Evolutionary conservation across 192 early-diverging fungal genomes (phyloP).

Genomic region (Allomyces macrogynus): DNA sequence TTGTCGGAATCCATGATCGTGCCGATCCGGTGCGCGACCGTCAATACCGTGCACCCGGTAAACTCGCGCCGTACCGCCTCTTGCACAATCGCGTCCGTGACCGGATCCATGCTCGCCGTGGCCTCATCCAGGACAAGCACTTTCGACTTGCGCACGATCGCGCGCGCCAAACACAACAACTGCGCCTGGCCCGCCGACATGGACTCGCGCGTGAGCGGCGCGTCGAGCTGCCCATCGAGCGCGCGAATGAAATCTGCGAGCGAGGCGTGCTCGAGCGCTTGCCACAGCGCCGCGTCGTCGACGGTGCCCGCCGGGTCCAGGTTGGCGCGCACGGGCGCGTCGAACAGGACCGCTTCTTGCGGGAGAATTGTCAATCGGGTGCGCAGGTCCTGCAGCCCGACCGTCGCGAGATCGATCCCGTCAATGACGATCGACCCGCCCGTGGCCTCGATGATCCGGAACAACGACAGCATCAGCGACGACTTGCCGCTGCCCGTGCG

Average conservation of each 20-base stretch:
- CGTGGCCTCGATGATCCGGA: not conserved
- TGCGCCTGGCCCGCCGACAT: slow-evolving; percentile 34
- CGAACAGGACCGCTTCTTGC: slow-evolving; percentile 32
- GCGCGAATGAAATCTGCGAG: too few species aligned
- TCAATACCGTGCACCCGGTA: slow-evolving; percentile 33
- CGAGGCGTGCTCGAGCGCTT: slow-evolving; percentile 8
- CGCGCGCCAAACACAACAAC: slow-evolving; percentile 37
- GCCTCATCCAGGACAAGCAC: slow-evolving; percentile 50
- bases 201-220: too few species aligned
- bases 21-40: slow-evolving; percentile 36
- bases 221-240: too few species aligned
- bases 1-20: slow-evolving; percentile 32
- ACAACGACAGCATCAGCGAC: not conserved
- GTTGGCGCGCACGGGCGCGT: slow-evolving; percentile 19
- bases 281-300: slow-evolving; percentile 14
- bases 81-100: slow-evolving; percentile 37
- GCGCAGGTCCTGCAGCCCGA: slow-evolving; percentile 5
- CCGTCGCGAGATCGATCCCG: not conserved
- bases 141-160: slow-evolving; percentile 22
- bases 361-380: slow-evolving; percentile 21
- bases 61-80: slow-evolving; percentile 31
- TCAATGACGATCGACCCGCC: slow-evolving; percentile 4
- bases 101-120: slow-evolving; percentile 31
- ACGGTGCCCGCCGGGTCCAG: slow-evolving; percentile 4
- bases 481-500: slow-evolving; percentile 1